Conservation (phyloP, 192 early-diverging fungal species). For the Entophlyctis helioformis region DNA sequence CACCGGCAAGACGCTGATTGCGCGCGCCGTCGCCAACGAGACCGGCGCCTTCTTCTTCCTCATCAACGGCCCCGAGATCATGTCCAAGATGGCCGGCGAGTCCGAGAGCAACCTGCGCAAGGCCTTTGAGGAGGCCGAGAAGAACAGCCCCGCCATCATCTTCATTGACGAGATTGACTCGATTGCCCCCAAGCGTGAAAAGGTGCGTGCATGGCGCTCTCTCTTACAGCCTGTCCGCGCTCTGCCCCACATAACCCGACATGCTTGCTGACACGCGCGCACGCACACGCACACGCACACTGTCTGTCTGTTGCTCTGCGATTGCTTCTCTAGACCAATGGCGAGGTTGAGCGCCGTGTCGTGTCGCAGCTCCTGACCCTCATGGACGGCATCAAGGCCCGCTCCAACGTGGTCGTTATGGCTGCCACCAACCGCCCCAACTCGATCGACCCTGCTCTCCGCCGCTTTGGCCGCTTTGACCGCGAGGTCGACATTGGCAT, state of each 20-base stretch:
- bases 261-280: not conserved
- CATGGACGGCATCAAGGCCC: slow-evolving; percentile 96
- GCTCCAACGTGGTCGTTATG: slow-evolving; percentile 97
- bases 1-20: slow-evolving; percentile 98
- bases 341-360: slow-evolving; percentile 97
- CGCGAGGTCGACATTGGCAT: slow-evolving; percentile 99
- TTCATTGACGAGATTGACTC: slow-evolving; percentile 99
- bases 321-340: slow-evolving; percentile 53
- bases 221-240: too few species aligned
- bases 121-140: slow-evolving; percentile 97
- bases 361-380: slow-evolving; percentile 96
- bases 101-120: slow-evolving; percentile 95
- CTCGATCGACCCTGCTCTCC: slow-evolving; percentile 94
- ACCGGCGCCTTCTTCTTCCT: slow-evolving; percentile 99
- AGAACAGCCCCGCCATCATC: slow-evolving; percentile 93
- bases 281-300: not conserved
- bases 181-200: slow-evolving; percentile 98
- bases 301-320: not conserved
- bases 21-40: slow-evolving; percentile 97
- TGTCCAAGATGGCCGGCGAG: slow-evolving; percentile 99
- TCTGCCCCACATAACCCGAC: not conserved
- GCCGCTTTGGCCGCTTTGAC: slow-evolving; percentile 98
- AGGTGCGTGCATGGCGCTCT: too few species aligned
- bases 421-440: slow-evolving; percentile 99
- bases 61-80: slow-evolving; percentile 99